Evolutionary conservation across 2,329 filamentous ascomycete genomes (phyloP).

Genomic region (Ramularia collo-cygni): DNA sequence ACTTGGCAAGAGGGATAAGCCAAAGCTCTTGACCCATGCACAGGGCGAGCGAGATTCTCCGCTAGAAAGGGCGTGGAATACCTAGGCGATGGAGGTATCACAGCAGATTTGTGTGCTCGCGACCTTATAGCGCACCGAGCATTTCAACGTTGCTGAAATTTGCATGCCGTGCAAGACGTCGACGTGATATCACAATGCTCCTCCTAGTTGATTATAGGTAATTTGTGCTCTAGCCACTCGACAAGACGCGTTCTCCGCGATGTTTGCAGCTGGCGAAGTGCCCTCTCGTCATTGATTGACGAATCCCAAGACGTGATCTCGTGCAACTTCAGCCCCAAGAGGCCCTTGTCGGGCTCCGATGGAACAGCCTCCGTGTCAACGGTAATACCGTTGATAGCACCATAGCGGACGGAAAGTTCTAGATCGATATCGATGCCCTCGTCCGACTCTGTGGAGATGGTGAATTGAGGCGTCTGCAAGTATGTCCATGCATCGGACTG

Average conservation of each 20-base stretch:
- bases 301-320: slow-evolving; percentile 34
- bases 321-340: slow-evolving; percentile 40
- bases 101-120: too few relatives aligned
- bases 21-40: too few relatives aligned
- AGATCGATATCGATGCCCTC: slow-evolving; percentile 8
- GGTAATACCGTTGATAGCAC: slow-evolving; percentile 47
- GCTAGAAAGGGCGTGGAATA: too few relatives aligned
- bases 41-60: too few relatives aligned
- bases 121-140: too few relatives aligned
- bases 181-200: too few relatives aligned
- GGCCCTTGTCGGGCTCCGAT: slow-evolving; percentile 4
- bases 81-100: too few relatives aligned
- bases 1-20: too few relatives aligned
- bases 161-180: too few relatives aligned
- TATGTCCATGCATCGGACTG: slow-evolving; percentile 69
- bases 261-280: neutral
- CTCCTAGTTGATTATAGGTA: slow-evolving; percentile 10
- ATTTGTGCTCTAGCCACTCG: slow-evolving; percentile 19
- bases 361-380: slow-evolving; percentile 7
- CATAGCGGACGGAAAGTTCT: slow-evolving; percentile 42
- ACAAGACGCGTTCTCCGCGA: slow-evolving; percentile 6
- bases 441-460: slow-evolving; percentile 23
- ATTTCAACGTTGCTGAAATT: too few relatives aligned
- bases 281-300: neutral
- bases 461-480: slow-evolving; percentile 78